Evolutionary conservation across 2,329 filamentous ascomycete species (phyloP).

Genomic region (Aspergillus eucalypticola): DNA sequence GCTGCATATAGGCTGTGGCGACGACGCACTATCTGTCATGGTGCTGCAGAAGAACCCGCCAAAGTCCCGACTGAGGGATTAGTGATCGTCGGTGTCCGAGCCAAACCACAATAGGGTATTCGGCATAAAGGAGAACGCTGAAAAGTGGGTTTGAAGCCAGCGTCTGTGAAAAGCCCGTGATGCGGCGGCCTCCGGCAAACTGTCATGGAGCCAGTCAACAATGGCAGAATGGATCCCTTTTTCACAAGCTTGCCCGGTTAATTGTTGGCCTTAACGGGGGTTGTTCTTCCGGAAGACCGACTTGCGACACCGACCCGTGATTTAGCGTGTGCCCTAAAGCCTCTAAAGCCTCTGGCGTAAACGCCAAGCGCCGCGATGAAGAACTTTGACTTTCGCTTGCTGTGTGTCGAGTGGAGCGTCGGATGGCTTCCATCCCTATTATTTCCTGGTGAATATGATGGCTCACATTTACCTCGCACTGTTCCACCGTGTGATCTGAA

Average conservation of each 20-base stretch:
- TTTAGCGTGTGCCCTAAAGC: not conserved
- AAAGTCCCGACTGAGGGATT: not conserved
- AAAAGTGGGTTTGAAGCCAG: not conserved
- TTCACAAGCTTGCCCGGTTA: not conserved
- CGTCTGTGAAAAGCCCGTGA: no score
- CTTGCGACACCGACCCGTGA: not conserved
- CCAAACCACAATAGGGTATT: not conserved
- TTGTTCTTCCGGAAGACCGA: not conserved
- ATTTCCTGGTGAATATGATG: not conserved
- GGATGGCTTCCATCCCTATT: not conserved
- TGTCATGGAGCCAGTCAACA: no score
- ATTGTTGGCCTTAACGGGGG: not conserved
- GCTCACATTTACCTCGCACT: not conserved
- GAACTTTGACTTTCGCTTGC: conserved; percentile 6
- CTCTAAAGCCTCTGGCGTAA: not conserved
- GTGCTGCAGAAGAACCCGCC: not conserved
- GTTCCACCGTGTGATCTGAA: not conserved
- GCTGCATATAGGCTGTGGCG: not conserved
- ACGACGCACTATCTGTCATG: not conserved
- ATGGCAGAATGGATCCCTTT: not conserved
- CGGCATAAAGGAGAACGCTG: not conserved
- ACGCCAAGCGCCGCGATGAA: not conserved
- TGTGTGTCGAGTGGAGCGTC: not conserved
- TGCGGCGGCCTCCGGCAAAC: no score
- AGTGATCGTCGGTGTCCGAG: not conserved